Percentiles rank a stretch among this genome's conserved stretches.
phyloP scores from a whole-genome alignment of 352 stramenopile genomes.

The Globisporangium nodosum region DNA sequence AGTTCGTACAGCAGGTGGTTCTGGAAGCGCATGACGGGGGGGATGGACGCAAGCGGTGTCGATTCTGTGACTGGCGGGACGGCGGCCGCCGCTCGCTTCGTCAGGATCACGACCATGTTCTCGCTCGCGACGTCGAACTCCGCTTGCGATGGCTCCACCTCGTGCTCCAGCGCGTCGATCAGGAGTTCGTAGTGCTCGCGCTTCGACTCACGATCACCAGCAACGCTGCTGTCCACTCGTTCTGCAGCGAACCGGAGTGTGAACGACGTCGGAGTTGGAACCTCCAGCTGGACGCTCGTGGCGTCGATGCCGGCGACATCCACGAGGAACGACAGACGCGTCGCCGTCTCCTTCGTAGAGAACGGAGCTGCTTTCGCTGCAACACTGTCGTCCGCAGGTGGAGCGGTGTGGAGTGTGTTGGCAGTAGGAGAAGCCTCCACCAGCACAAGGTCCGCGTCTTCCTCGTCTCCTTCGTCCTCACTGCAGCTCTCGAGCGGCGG shows the following conservation, averaged over 20 bases:
- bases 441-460: conserved; percentile 9
- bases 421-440: neutral
- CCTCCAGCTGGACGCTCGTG: conserved; percentile 31
- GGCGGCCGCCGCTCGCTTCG: conserved; percentile 23
- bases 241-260: conserved; percentile 22
- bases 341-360: conserved; percentile 32
- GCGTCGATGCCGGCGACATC: conserved; percentile 29
- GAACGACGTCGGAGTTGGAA: conserved; percentile 29
- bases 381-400: neutral
- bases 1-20: conserved; percentile 73
- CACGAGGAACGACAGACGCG: conserved; percentile 51
- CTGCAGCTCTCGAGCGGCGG: conserved; percentile 53
- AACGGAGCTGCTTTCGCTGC: conserved; percentile 18
- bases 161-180: conserved; percentile 19
- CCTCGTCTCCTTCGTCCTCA: conserved; percentile 33
- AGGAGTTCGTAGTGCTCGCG: conserved; percentile 28
- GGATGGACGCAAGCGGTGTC: neutral
- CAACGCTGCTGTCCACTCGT: neutral
- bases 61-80: neutral
- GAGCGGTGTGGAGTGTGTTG: neutral
- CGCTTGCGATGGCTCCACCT: conserved; percentile 22
- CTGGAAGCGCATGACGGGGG: conserved; percentile 41
- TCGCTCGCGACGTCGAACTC: conserved; percentile 59
- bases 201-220: neutral
- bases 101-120: conserved; percentile 65